phyloP scores from a whole-genome alignment of 2,329 filamentous ascomycete species.

The Venturia asperata region DNA sequence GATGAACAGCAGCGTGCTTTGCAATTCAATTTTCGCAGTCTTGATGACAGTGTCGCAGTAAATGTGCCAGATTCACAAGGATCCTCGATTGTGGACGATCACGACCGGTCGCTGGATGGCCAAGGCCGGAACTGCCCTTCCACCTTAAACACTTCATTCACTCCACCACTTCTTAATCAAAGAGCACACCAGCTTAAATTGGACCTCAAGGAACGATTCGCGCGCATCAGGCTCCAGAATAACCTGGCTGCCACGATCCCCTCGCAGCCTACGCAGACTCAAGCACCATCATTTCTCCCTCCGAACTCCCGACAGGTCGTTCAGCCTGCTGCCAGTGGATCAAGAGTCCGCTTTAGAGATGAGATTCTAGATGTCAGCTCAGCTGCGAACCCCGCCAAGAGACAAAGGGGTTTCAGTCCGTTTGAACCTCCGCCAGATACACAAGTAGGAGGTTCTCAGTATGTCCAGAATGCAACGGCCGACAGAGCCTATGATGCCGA shows the following conservation, averaged over 20 bases:
- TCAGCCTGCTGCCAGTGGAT: not conserved
- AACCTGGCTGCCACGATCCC: not conserved
- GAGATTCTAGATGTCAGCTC: not conserved
- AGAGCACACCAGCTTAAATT: constrained; percentile 5
- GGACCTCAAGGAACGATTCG: not conserved
- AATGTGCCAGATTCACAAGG: constrained; percentile 3
- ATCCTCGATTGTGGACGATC: not conserved
- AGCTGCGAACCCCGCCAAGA: not conserved
- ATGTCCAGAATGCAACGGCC: not conserved
- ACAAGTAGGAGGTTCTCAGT: not conserved
- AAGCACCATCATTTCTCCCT: not conserved
- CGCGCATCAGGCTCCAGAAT: not conserved
- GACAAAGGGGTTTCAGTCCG: not conserved
- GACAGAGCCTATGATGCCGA: not conserved
- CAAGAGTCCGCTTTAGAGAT: not conserved
- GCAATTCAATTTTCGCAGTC: not conserved
- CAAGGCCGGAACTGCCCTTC: not conserved
- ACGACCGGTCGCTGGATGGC: not conserved
- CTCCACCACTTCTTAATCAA: not conserved
- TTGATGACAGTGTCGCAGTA: not conserved
- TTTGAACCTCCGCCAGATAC: constrained; percentile 3
- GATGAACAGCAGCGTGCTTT: not conserved
- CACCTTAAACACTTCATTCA: not conserved
- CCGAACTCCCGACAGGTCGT: not conserved
- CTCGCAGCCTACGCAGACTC: not conserved